phyloP scores from a whole-genome alignment of 148 eudicot genomes.

The Chenopodium formosanum region DNA sequence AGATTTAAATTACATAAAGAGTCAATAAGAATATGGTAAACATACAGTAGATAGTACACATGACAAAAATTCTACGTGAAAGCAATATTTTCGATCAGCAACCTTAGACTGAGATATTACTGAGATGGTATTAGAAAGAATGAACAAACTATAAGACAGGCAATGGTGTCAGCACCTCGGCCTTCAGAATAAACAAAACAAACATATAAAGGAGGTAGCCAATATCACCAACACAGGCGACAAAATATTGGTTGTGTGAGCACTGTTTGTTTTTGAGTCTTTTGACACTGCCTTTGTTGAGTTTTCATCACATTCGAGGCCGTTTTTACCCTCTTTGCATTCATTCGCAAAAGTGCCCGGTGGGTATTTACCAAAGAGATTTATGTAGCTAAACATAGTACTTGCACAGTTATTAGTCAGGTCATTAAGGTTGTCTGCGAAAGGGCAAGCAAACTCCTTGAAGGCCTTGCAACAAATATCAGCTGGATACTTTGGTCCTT shows the following conservation, averaged over 20 bases:
- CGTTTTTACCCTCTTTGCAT: constrained; percentile 57
- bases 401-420: constrained; percentile 45
- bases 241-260: not conserved
- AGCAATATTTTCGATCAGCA: not conserved
- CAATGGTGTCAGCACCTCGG: not conserved
- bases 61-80: constrained; percentile 1
- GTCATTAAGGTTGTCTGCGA: constrained; percentile 40
- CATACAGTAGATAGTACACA: constrained; percentile 5
- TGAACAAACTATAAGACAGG: constrained; percentile 1
- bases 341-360: constrained; percentile 65
- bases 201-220: constrained; percentile 11
- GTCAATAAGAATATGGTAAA: not conserved
- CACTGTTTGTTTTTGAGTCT: constrained; percentile 17
- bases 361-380: constrained; percentile 70
- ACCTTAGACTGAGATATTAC: not conserved
- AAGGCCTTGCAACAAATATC: constrained; percentile 48
- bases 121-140: constrained; percentile 5
- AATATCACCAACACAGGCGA: constrained; percentile 10
- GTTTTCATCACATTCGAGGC: constrained; percentile 43
- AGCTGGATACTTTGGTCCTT: constrained; percentile 61
- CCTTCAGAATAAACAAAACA: constrained; percentile 16
- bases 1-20: not conserved
- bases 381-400: constrained; percentile 78
- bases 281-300: not conserved
- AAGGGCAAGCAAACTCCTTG: constrained; percentile 60